These are phyloP conservation scores for Hyaloscypha bicolor DNA, from an alignment of 495 filamentous ascomycete species.

Conservation along the genomic window DNA sequence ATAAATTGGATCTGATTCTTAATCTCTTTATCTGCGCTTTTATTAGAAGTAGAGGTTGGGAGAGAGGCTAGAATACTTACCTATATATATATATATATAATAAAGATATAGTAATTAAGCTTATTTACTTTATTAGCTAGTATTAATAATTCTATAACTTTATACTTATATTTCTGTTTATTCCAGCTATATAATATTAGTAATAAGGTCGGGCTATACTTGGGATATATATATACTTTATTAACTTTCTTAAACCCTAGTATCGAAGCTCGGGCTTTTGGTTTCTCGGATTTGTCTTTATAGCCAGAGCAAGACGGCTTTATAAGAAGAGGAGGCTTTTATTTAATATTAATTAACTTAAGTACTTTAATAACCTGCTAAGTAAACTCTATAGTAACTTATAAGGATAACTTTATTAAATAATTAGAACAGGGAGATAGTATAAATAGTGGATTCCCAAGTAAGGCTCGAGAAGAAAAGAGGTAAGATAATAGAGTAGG, in stretches of 20 bases:
- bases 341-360: no score
- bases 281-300: not conserved
- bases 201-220: not conserved
- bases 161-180: not conserved
- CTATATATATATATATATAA: not conserved
- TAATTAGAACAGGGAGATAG: no score
- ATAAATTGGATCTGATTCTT: not conserved
- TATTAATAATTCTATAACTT: conserved; percentile 1
- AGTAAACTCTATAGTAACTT: no score
- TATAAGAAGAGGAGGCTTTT: no score
- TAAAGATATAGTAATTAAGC: not conserved
- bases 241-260: not conserved
- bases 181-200: not conserved
- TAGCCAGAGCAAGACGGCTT: no score
- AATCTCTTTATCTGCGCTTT: not conserved
- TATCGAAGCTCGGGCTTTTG: not conserved
- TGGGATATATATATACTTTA: not conserved
- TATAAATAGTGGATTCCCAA: no score
- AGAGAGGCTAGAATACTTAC: not conserved
- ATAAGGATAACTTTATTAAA: no score
- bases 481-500: no score
- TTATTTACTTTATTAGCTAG: not conserved
- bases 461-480: no score
- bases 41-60: not conserved
- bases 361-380: no score